Conservation (phyloP, 129 eudicot species). For the Flaveria trinervia region DNA sequence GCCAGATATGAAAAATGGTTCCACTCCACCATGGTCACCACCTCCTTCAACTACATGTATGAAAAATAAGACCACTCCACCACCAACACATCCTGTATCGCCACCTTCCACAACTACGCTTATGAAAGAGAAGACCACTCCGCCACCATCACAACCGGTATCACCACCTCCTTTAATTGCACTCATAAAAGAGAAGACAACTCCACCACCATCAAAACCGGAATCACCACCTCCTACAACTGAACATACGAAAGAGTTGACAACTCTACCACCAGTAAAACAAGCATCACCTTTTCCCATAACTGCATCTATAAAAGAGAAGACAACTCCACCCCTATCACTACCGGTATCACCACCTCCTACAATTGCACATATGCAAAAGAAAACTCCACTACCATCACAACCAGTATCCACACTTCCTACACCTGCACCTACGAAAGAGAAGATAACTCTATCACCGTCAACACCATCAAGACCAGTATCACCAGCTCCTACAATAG, state of each 20-base stretch:
- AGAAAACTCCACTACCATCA: constrained; percentile 10
- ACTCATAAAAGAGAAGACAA: neutral
- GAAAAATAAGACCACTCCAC: constrained; percentile 3
- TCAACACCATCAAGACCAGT: constrained; percentile 29
- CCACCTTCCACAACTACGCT: constrained; percentile 20
- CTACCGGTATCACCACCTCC: constrained; percentile 20
- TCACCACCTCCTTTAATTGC: neutral
- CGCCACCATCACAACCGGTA: neutral
- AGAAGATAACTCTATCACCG: constrained; percentile 2
- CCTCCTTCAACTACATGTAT: constrained; percentile 34
- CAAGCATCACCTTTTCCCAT: constrained; percentile 46
- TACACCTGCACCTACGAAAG: constrained; percentile 14
- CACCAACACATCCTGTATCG: constrained; percentile 18
- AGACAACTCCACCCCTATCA: constrained; percentile 33
- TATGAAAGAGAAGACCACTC: neutral
- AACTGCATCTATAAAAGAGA: constrained; percentile 43
- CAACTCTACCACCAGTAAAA: constrained; percentile 39
- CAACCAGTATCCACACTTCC: constrained; percentile 35
- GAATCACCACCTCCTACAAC: constrained; percentile 42
- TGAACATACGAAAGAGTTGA: neutral
- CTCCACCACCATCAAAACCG: neutral
- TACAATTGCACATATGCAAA: constrained; percentile 10
- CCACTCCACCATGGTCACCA: constrained; percentile 25
- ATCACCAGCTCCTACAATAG: constrained; percentile 47
- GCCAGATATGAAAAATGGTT: constrained; percentile 5